Conservation (phyloP, 2,329 filamentous ascomycete genomes). For the Phaeosphaeriaceae sp. region DNA sequence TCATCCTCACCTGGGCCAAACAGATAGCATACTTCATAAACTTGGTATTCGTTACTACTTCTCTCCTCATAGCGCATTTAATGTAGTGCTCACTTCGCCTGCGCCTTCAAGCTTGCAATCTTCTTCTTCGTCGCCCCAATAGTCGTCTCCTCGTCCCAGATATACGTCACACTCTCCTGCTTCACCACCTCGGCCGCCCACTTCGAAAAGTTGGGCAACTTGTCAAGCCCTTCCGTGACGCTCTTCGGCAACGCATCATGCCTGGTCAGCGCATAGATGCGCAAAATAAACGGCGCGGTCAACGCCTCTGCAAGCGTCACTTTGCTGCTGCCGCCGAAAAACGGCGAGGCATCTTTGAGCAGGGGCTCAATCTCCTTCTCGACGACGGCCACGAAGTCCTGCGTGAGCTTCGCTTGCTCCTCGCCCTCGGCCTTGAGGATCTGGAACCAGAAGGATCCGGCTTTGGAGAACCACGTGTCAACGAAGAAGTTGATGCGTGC, state of each 20-base stretch:
- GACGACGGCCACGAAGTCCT: conserved; percentile 63
- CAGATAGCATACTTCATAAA: neutral
- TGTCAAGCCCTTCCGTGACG: conserved; percentile 57
- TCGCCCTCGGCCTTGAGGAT: conserved; percentile 57
- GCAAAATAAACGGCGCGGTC: conserved; percentile 71
- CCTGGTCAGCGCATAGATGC: conserved; percentile 63
- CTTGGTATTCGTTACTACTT: neutral
- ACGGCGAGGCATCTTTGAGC: conserved; percentile 57
- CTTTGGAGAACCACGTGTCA: conserved; percentile 72
- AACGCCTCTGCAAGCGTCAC: conserved; percentile 76
- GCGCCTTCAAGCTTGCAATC: conserved; percentile 35
- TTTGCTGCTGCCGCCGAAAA: conserved; percentile 55
- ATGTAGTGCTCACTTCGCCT: conserved; percentile 14
- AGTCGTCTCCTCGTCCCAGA: conserved; percentile 40
- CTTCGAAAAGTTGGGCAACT: conserved; percentile 70
- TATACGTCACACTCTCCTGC: conserved; percentile 69
- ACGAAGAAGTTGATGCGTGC: conserved; percentile 76
- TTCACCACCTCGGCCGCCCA: conserved; percentile 69
- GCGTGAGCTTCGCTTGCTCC: conserved; percentile 56
- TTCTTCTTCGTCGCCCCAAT: conserved; percentile 27
- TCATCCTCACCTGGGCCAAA: conserved; percentile 12
- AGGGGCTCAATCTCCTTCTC: conserved; percentile 78
- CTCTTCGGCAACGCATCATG: conserved; percentile 61
- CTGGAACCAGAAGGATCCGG: conserved; percentile 58
- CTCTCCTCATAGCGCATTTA: neutral